Evolutionary conservation across 2,329 filamentous ascomycete species (phyloP), one percentile per base, ranked within the genome.

Genomic region (Rhynchosporium agropyri): DNA sequence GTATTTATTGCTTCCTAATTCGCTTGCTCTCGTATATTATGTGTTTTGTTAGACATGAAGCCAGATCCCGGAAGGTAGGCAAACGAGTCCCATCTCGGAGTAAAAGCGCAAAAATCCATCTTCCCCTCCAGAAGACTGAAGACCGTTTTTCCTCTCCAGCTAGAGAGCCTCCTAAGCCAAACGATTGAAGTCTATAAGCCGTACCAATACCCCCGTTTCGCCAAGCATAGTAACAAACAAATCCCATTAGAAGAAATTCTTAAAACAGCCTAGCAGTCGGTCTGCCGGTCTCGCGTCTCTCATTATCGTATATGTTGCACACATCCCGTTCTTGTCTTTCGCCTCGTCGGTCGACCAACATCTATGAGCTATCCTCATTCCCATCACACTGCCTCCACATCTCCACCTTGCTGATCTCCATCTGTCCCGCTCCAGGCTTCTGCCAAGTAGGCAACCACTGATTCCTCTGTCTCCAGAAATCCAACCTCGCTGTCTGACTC

Each of bases 361-460:
- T 48, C 28, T 45, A 58, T 33, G 36, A 51, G 20, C 40, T 38
- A 20, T 64, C 45, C 73, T 88, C 84, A 58, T 81, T 74, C 1
- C 84, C 85, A 68, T 88, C 83, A 70, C 85, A 89, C 74, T 90
- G 86, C 75, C 89, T 84, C 85, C 82, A 83, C 80, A 91, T 90
- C 65, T 84, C 79, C 28, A 94, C 89, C 67, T 83, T 86, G 74
- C 83, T 87, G 31, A 94, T 77, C 73, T 89, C 81, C 81, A 93
- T 83, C 71, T 85, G 81, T 1, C 87, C 88, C 68, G 82, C 71
- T n/a, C 78, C 75, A 2, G 72, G 68, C 15, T 78, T 79, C 63
- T 82, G 83, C 90, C 90, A 93, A 0, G 89, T 92, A 4, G 88
- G 84, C 50, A 82, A 77, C 90, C 90, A 94, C 33, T 78, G 68